Evolutionary conservation across 2,329 filamentous ascomycete species (phyloP).

Genomic region (Hirsutella minnesotensis): DNA sequence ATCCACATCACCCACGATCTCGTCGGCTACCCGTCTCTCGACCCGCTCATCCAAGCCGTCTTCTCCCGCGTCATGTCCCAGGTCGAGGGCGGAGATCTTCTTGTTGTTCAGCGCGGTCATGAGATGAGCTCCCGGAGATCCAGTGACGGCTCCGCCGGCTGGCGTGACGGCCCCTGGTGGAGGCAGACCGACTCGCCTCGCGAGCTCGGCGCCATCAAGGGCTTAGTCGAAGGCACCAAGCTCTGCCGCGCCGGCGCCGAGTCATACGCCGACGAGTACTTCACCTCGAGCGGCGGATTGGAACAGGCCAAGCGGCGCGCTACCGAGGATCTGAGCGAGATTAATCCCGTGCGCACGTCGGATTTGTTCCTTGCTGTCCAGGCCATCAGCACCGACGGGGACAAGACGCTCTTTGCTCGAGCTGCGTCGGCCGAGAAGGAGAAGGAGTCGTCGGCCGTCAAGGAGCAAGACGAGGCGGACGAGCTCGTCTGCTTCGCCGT

Average conservation of each 20-base stretch:
- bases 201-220: slow-evolving; percentile 68
- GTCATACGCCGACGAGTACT: slow-evolving; percentile 77
- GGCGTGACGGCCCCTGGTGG: slow-evolving; percentile 98
- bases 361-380: slow-evolving; percentile 96
- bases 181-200: slow-evolving; percentile 57
- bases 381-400: slow-evolving; percentile 57
- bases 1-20: slow-evolving; percentile 98
- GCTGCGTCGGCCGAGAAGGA: slow-evolving; percentile 40
- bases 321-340: slow-evolving; percentile 66
- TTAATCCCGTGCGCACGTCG: slow-evolving; percentile 81
- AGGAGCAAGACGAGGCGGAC: slow-evolving; percentile 41
- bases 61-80: slow-evolving; percentile 98
- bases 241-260: slow-evolving; percentile 83
- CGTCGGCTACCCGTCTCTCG: slow-evolving; percentile 84
- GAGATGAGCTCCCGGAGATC: slow-evolving; percentile 63
- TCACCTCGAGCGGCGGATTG: slow-evolving; percentile 63
- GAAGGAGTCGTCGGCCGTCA: slow-evolving; percentile 39
- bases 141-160: slow-evolving; percentile 50
- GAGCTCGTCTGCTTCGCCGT: slow-evolving; percentile 62
- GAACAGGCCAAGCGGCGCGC: slow-evolving; percentile 71
- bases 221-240: slow-evolving; percentile 78
- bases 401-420: slow-evolving; percentile 57
- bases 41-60: slow-evolving; percentile 81
- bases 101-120: slow-evolving; percentile 87
- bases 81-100: slow-evolving; percentile 88